phyloP scores from a whole-genome alignment of 2,329 filamentous ascomycete species.

The Fusarium marasasianum region DNA sequence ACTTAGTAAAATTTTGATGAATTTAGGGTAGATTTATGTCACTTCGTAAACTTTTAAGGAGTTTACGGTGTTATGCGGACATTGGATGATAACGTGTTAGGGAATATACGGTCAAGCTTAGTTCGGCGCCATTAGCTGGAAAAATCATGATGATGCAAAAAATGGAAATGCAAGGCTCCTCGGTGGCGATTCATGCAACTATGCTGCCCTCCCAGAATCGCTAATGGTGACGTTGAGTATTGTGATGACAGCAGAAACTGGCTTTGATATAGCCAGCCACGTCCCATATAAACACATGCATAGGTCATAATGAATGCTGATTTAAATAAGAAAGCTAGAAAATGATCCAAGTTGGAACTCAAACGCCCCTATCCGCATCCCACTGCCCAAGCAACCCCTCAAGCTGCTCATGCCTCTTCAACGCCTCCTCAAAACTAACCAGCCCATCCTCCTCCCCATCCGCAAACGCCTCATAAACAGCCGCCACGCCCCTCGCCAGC shows the following conservation, averaged over 20 bases:
- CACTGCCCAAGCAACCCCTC: conserved; percentile 45
- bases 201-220: fast-evolving
- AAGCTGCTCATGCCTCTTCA: conserved; percentile 58
- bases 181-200: fast-evolving
- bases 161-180: too few relatives aligned
- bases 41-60: too few relatives aligned
- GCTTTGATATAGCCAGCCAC: neutral
- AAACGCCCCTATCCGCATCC: conserved; percentile 5
- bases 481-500: conserved; percentile 59
- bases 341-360: neutral
- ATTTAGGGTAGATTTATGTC: neutral
- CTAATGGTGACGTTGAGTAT: neutral
- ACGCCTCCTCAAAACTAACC: conserved; percentile 53
- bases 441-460: conserved; percentile 38
- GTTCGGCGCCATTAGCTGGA: too few relatives aligned
- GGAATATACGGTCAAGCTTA: neutral
- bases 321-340: neutral
- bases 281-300: too few relatives aligned
- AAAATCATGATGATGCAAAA: neutral
- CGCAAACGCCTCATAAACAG: conserved; percentile 66
- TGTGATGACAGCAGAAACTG: fast-evolving
- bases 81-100: fast-evolving
- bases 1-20: fast-evolving
- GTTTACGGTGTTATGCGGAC: too few relatives aligned
- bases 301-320: neutral